Evolutionary conservation across 2,329 filamentous ascomycete species (phyloP).

Genomic region (Samsoniella hepiali): DNA sequence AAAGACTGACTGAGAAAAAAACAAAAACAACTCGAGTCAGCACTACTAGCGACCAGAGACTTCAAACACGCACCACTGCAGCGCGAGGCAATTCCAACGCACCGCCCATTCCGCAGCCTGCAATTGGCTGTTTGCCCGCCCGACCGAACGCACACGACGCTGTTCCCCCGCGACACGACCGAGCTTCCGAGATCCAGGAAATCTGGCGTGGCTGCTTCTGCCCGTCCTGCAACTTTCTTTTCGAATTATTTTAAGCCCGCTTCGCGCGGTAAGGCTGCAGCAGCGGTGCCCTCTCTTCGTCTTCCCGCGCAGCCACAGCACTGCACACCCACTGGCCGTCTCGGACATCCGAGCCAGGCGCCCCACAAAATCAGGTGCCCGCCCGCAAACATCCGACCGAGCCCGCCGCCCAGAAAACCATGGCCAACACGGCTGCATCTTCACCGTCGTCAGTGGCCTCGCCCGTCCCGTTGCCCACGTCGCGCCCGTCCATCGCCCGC

Average conservation of each 20-base stretch:
- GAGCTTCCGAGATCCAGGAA: slow-evolving; percentile 3
- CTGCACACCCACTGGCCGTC: slow-evolving; percentile 7
- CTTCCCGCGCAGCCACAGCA: neutral
- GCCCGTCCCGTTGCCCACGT: slow-evolving; percentile 25
- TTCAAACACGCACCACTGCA: neutral
- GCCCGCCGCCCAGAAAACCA: slow-evolving; percentile 17
- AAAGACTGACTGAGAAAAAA: neutral
- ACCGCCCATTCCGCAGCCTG: neutral
- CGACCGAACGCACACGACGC: neutral
- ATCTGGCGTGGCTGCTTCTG: neutral
- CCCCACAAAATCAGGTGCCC: slow-evolving; percentile 19
- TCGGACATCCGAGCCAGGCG: slow-evolving; percentile 18
- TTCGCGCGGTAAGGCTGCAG: slow-evolving; percentile 12
- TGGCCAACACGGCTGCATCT: slow-evolving; percentile 23
- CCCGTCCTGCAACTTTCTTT: neutral
- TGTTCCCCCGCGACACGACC: slow-evolving; percentile 1
- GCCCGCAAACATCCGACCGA: slow-evolving; percentile 18
- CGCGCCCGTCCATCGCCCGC: slow-evolving; percentile 12
- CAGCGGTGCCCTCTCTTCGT: neutral
- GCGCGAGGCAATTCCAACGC: neutral
- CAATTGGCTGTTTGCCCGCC: slow-evolving; percentile 10
- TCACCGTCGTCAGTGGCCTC: slow-evolving; percentile 24
- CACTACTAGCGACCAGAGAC: neutral
- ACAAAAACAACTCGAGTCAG: neutral
- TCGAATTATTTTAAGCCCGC: neutral